Evolutionary conservation across 768 basidiomycete species (phyloP).

Genomic region (Tulasnella sp.): DNA sequence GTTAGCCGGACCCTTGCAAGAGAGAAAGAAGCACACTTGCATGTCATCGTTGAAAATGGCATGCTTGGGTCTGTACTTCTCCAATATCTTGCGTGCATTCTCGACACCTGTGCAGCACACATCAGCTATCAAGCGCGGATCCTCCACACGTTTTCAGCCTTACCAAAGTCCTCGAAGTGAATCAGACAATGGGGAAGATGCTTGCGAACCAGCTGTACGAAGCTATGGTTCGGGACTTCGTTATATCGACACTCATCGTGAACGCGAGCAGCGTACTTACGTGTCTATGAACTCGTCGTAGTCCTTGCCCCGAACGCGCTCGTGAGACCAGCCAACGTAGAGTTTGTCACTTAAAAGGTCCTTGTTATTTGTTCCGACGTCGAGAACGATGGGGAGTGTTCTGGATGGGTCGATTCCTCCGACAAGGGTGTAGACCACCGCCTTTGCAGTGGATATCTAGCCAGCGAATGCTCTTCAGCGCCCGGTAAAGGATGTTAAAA

Average conservation of each 20-base stretch:
- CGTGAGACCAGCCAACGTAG: conserved; percentile 56
- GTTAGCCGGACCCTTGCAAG: background rate
- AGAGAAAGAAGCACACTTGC: conserved; percentile 27
- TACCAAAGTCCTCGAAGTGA: conserved; percentile 76
- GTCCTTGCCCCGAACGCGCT: conserved; percentile 55
- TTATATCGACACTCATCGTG: no score
- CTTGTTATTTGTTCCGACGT: conserved; percentile 70
- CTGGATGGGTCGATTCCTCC: conserved; percentile 54
- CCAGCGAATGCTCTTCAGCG: background rate
- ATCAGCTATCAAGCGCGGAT: no score
- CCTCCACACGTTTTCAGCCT: no score
- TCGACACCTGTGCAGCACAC: conserved; percentile 35
- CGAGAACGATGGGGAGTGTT: conserved; percentile 48
- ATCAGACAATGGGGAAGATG: conserved; percentile 52
- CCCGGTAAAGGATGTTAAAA: background rate
- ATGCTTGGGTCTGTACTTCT: conserved; percentile 50
- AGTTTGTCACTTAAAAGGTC: conserved; percentile 48
- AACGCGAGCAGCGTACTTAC: conserved; percentile 25
- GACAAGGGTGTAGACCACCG: conserved; percentile 61
- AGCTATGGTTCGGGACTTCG: conserved; percentile 29
- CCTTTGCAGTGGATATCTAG: conserved; percentile 67
- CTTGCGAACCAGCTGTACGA: conserved; percentile 67
- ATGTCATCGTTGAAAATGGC: conserved; percentile 80
- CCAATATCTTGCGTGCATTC: conserved; percentile 59
- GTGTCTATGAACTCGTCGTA: conserved; percentile 74